Evolutionary conservation across 1,139 yeast species (phyloP), one percentile per base, ranked within the genome.

Genomic region (Yamadazyma taylorii): DNA sequence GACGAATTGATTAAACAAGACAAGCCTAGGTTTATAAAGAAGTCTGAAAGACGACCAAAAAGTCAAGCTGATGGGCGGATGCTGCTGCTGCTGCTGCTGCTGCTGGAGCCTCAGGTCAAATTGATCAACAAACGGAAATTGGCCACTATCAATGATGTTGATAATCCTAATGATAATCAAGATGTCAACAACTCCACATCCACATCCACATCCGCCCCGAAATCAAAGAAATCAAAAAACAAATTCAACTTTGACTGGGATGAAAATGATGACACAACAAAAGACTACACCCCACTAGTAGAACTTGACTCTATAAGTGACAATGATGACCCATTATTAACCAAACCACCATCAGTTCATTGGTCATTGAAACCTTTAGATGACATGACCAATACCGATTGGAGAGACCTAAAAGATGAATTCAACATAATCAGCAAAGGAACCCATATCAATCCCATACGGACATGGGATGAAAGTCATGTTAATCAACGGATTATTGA

Each of bases 381-480:
- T 0, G 72, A 77, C 32, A 89, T 92, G 98, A 75, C 77, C 0
- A 64, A 72, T 0, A 69, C 97, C 42, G 98, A 92, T 56, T 92
- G 97, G 97, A 71, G 97, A 42, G 84, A 88, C 33, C 69, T 90
- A 55, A 78, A 75, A 46, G 96, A 88, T 52, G 96, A 90, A 50
- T 86, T 67, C 55, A 75, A 74, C 43, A 88, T 90, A 19, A 64
- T 71, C 2, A 69, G 79, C 2, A 79, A 74, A 46, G 90, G 90
- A 7, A 52, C 42, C 43, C 70, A 49, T 1, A 72, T 73, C 1
- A 19, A 76, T 35, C 96, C 97, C 0, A 54, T 92, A 35, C 63
- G 97, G 37, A 57, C 60, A 4, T 92, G 97, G 97, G 52, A 64
- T 2, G 94, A 86, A 45, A 68, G 81, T 2, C 47, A 55, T 1